A percentile compares a stretch with the other conserved stretches of the same genome.
phyloP scores from a whole-genome alignment of 2,329 filamentous ascomycete species.

The Exophiala calicioides region DNA sequence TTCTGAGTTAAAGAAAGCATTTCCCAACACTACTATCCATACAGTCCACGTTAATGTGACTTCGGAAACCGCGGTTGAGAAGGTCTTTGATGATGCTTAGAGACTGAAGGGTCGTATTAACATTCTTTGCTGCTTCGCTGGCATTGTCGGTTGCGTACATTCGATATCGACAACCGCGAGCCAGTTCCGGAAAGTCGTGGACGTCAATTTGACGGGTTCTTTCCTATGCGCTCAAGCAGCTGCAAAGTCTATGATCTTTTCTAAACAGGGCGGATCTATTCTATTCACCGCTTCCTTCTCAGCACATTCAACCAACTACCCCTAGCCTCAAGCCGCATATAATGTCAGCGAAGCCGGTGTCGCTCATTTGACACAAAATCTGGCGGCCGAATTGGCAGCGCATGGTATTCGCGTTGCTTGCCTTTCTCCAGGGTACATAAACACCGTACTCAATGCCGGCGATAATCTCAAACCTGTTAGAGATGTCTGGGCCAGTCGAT shows the following conservation, averaged over 20 bases:
- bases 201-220: conserved; percentile 70
- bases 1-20: conserved; percentile 51
- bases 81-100: conserved; percentile 45
- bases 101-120: conserved; percentile 30
- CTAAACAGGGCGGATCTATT: conserved; percentile 67
- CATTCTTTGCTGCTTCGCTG: conserved; percentile 65
- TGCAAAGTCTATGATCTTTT: conserved; percentile 43
- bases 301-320: conserved; percentile 56
- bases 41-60: conserved; percentile 62
- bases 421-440: conserved; percentile 74
- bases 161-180: conserved; percentile 60
- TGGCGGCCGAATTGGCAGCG: conserved; percentile 72
- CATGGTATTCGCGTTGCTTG: conserved; percentile 72
- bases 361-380: conserved; percentile 61
- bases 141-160: conserved; percentile 64
- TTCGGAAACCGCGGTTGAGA: conserved; percentile 45
- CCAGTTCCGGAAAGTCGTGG: conserved; percentile 65
- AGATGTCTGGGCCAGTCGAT: conserved; percentile 59
- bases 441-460: conserved; percentile 71
- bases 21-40: conserved; percentile 56
- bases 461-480: conserved; percentile 57
- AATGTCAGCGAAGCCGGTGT: conserved; percentile 72
- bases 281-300: conserved; percentile 66
- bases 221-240: conserved; percentile 71
- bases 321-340: conserved; percentile 68